phyloP scores from a whole-genome alignment of 176 grass and related monocot species.

The Triticum dicoccoides region DNA sequence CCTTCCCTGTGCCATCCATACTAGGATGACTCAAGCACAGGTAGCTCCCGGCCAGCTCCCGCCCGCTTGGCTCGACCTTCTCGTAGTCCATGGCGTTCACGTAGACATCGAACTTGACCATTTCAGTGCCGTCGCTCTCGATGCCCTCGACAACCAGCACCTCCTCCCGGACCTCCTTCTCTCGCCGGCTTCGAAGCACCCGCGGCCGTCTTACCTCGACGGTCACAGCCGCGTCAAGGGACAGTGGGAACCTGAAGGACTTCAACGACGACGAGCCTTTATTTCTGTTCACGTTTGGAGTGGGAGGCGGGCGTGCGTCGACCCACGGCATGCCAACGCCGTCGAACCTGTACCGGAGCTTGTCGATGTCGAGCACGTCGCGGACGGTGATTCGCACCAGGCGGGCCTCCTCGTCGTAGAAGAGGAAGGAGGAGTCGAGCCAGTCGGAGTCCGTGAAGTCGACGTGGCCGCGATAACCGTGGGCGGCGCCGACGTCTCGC shows the following conservation, averaged over 20 bases:
- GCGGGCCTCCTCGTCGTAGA: constrained; percentile 54
- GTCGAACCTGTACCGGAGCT: constrained; percentile 18
- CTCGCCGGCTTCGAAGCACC: background rate
- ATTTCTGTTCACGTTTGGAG: background rate
- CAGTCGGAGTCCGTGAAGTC: constrained; percentile 47
- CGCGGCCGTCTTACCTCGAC: background rate
- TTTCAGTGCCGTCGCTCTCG: background rate
- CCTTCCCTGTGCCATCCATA: background rate
- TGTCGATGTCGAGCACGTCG: background rate
- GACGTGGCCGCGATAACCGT: background rate
- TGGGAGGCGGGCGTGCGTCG: background rate
- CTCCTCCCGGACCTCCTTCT: constrained; percentile 4
- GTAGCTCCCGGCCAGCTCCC: constrained; percentile 56
- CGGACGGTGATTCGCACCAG: constrained; percentile 45
- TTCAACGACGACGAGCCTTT: background rate
- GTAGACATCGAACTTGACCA: constrained; percentile 45
- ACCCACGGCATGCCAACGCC: constrained; percentile 12
- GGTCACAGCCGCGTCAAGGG: background rate
- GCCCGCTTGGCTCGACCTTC: constrained; percentile 16
- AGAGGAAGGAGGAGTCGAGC: constrained; percentile 50
- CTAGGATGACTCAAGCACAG: constrained; percentile 14
- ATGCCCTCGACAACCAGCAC: constrained; percentile 41
- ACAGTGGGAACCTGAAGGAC: constrained; percentile 12
- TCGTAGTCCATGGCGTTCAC: constrained; percentile 35
- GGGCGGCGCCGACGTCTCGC: background rate